Evolutionary conservation across 305 asterid species (phyloP).

Genomic region (Fraxinus paxiana): DNA sequence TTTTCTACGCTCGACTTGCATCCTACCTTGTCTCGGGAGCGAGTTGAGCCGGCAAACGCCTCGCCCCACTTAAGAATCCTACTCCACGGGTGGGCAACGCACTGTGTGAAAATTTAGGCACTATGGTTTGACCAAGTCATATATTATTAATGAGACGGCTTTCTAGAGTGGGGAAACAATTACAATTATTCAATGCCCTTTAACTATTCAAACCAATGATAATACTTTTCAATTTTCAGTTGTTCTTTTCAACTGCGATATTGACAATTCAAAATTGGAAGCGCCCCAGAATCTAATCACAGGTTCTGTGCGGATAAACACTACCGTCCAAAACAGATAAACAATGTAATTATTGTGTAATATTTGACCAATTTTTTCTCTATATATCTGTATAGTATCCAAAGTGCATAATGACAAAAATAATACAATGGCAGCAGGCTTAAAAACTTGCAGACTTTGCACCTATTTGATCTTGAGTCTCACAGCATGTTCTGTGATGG

Average conservation of each 20-base stretch:
- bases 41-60: not conserved
- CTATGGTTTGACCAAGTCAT: conserved; percentile 2
- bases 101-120: not conserved
- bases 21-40: not conserved
- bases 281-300: not conserved
- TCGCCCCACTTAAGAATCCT: not conserved
- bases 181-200: conserved; percentile 8
- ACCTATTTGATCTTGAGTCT: conserved; percentile 19
- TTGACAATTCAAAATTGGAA: not conserved
- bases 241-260: not conserved
- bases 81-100: not conserved
- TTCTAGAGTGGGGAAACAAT: conserved; percentile 16
- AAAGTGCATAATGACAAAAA: not conserved
- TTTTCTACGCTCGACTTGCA: not conserved
- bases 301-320: conserved; percentile 16
- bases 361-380: not conserved
- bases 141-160: conserved; percentile 7
- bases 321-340: conserved; percentile 17
- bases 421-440: conserved; percentile 26
- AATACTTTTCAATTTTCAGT: not conserved
- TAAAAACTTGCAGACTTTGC: conserved; percentile 7
- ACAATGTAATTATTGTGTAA: not conserved
- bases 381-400: not conserved
- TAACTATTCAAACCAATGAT: conserved; percentile 10
- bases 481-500: conserved; percentile 18